Conservation (phyloP, 2,329 filamentous ascomycete species). For the Calonectria ilicicola region DNA sequence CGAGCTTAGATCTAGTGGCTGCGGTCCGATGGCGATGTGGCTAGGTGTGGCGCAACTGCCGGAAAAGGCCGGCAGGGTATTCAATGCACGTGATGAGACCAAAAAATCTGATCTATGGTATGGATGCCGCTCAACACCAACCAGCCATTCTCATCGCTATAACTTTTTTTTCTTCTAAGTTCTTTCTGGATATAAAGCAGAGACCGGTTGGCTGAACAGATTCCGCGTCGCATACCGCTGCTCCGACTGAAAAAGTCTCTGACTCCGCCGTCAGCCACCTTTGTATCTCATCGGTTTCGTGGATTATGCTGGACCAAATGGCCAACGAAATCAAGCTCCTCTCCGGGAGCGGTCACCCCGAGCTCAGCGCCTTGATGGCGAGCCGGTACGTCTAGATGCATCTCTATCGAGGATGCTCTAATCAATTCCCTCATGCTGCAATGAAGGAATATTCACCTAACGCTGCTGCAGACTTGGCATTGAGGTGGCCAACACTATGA, state of each 20-base stretch:
- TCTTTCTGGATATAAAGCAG: background rate
- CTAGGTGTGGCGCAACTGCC: background rate
- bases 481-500: slow-evolving; percentile 82
- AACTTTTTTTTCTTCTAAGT: background rate
- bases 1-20: background rate
- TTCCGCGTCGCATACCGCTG: background rate
- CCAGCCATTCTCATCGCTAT: background rate
- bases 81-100: background rate
- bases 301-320: slow-evolving; percentile 56
- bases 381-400: background rate
- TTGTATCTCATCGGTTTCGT: background rate
- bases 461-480: slow-evolving; percentile 73
- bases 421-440: background rate
- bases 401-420: background rate
- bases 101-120: background rate
- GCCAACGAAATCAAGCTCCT: slow-evolving; percentile 67
- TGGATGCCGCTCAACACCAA: background rate
- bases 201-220: background rate
- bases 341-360: slow-evolving; percentile 61
- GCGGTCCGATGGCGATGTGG: background rate
- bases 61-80: background rate
- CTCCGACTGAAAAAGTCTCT: background rate
- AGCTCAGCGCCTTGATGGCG: slow-evolving; percentile 52
- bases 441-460: slow-evolving; percentile 34
- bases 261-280: no score